Evolutionary conservation across 225 moss, liverwort and hornwort genomes (phyloP), one percentile per base, ranked within the genome.

Genomic region (Ulota crispa): DNA sequence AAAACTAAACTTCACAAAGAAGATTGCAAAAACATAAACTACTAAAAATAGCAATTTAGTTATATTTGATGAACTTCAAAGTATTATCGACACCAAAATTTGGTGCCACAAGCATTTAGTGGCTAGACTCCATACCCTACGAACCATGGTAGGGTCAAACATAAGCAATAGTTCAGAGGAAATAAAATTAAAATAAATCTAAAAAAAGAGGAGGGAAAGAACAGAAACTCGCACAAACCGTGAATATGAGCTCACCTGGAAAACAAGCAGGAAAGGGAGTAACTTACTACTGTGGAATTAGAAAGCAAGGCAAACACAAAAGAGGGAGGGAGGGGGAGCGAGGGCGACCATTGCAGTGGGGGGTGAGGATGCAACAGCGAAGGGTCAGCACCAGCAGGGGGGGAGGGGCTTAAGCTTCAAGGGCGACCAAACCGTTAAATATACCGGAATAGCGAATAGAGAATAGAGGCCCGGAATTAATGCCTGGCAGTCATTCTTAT

Each of bases 401-500:
- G 15, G 15, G 5, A 5, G 41, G 42, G 65, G 65, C 4, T 61
- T 61, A 50, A 60, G 63, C 62, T 24, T 54, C 27, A 45, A 36
- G 72, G 21, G 72, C 80, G 72, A 72, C 80, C 80, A 72, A 80
- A 80, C 80, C 80, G 80, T 80, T 80, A 80, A 72, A 80, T 32
- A 72, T 70, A 45, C 64, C 19, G 63, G 70, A 84, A 80, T 42
- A 54, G 60, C 36, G 79, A 80, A 71, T 56, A 80, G 43, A 9
- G 74, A 78, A 79, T 70, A 45, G 43, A 13, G 78, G 64, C 68
- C 73, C 62, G 27, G 63, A 64, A 75, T 57, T 45, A 74, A 86
- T 79, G 79, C 79, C 79, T 55, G 86, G 79, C 79, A 75, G 75
- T 64, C 82, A 75, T 82, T 79, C 86, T 86, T 86, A 86, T 86